These are phyloP conservation scores for Trichoderma orchidacearum DNA, from an alignment of 495 filamentous ascomycete genomes.

Conservation along the genomic window DNA sequence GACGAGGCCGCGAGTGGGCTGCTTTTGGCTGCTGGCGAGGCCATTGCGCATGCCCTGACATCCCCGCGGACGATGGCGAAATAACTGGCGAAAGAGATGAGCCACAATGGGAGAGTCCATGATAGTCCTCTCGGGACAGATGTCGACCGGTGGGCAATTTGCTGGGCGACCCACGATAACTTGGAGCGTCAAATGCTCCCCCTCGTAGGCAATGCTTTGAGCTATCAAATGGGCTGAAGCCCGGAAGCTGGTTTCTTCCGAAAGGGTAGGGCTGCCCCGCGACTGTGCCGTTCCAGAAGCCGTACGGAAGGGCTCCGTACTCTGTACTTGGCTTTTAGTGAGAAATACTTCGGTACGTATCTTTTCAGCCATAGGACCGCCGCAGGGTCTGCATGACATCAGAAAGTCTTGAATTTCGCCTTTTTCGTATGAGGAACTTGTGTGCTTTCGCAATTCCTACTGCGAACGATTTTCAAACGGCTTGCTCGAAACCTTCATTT, in stretches of 20 bases:
- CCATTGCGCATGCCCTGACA: constrained; percentile 32
- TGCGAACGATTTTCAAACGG: too few relatives aligned
- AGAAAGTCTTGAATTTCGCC: neutral
- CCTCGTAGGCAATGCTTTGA: too few relatives aligned
- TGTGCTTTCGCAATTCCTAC: too few relatives aligned
- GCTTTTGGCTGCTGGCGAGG: neutral
- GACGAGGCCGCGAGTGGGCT: neutral
- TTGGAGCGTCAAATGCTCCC: neutral
- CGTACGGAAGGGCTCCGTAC: too few relatives aligned
- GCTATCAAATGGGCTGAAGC: neutral
- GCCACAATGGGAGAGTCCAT: constrained; percentile 79
- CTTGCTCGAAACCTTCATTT: too few relatives aligned
- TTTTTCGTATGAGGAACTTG: too few relatives aligned
- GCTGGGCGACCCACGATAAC: neutral
- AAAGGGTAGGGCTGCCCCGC: constrained; percentile 5
- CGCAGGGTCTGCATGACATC: neutral
- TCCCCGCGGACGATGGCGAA: constrained; percentile 55
- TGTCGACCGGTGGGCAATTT: neutral
- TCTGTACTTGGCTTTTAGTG: neutral
- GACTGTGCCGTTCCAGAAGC: too few relatives aligned
- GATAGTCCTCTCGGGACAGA: neutral
- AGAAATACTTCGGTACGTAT: too few relatives aligned
- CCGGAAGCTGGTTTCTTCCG: constrained; percentile 1
- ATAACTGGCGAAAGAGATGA: constrained; percentile 72
- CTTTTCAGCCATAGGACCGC: neutral